phyloP scores from a whole-genome alignment of 768 basidiomycete genomes.

The Butyriboletus loyo region DNA sequence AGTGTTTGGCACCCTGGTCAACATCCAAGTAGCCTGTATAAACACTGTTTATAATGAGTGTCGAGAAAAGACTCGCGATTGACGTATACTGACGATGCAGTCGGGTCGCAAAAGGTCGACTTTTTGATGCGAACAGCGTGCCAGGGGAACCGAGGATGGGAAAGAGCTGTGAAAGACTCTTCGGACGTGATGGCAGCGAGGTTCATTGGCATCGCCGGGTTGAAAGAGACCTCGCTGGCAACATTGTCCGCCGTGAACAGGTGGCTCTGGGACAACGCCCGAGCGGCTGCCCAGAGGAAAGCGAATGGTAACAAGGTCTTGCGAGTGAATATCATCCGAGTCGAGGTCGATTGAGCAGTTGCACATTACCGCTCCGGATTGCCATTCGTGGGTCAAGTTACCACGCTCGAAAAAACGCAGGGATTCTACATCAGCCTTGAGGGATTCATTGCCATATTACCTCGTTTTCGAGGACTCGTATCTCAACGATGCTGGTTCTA shows the following conservation, averaged over 20 bases:
- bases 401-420: conserved; percentile 34
- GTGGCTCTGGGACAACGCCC: conserved; percentile 6
- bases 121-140: conserved; percentile 60
- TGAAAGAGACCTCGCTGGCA: background rate
- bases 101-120: conserved; percentile 59
- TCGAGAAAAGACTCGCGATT: background rate
- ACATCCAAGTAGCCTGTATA: conserved; percentile 49
- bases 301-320: conserved; percentile 4
- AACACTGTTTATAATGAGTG: conserved; percentile 26
- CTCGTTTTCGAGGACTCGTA: conserved; percentile 1
- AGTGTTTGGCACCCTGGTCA: conserved; percentile 47
- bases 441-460: background rate
- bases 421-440: background rate
- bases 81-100: conserved; percentile 36
- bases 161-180: conserved; percentile 36
- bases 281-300: background rate
- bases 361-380: background rate
- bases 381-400: conserved; percentile 26
- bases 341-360: background rate
- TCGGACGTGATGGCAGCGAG: conserved; percentile 27
- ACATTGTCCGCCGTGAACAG: background rate
- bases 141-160: conserved; percentile 50
- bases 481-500: conserved; percentile 81
- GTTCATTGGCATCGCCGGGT: conserved; percentile 4
- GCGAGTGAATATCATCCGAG: background rate